Percentiles rank a stretch among this genome's conserved stretches.
Evolutionary conservation across 495 filamentous ascomycete species (phyloP).

Genomic region (Aspergillus ellipticus): DNA sequence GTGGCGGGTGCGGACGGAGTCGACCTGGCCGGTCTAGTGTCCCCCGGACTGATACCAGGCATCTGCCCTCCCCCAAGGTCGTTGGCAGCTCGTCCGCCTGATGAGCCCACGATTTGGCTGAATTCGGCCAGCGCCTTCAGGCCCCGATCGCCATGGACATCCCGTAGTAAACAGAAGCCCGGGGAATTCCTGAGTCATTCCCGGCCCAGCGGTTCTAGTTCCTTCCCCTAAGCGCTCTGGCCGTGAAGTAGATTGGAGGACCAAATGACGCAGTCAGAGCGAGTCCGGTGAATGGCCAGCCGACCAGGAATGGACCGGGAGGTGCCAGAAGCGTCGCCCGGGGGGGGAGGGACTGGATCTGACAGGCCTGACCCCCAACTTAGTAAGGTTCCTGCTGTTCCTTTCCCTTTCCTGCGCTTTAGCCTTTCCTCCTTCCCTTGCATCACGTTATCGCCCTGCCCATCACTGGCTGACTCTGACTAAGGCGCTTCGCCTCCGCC

Average conservation of each 20-base stretch:
- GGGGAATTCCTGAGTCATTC: not conserved
- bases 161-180: no score
- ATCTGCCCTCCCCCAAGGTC: not conserved
- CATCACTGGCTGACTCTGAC: conserved; percentile 35
- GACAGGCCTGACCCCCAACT: not conserved
- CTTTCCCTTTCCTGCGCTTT: conserved; percentile 1
- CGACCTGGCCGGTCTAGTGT: not conserved
- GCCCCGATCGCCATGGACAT: no score
- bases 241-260: conserved; percentile 2
- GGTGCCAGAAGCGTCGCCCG: conserved; percentile 11
- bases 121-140: no score
- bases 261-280: not conserved
- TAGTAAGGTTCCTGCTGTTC: not conserved
- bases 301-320: conserved; percentile 15
- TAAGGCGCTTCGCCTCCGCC: conserved; percentile 37
- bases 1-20: conserved; percentile 24
- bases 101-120: no score
- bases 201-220: conserved; percentile 7
- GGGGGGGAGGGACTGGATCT: not conserved
- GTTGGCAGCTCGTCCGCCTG: no score
- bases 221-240: conserved; percentile 6
- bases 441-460: conserved; percentile 32
- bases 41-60: not conserved
- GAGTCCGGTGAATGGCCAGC: not conserved
- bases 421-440: conserved; percentile 22